These are phyloP conservation scores for Effrenium voratum DNA, from an alignment of 73 alveolate genomes.

Conservation along the genomic window DNA sequence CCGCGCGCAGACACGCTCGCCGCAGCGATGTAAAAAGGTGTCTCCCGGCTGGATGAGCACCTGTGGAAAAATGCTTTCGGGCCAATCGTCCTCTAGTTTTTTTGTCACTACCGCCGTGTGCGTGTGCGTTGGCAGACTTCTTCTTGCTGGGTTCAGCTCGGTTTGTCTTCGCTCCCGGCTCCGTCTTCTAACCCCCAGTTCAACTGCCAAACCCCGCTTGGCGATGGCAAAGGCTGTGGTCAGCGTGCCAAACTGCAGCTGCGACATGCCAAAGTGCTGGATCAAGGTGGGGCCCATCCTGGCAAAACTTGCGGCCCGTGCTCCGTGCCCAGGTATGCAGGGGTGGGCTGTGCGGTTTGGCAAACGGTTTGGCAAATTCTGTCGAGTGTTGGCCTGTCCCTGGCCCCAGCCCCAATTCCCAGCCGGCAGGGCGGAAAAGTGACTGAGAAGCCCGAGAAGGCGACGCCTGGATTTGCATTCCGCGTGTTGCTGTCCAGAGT, in stretches of 20 bases:
- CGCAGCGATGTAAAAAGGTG: no score
- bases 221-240: slow-evolving; percentile 86
- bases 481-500: neutral
- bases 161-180: no score
- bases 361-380: neutral
- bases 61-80: no score
- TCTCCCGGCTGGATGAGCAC: no score
- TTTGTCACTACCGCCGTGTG: no score
- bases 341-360: neutral
- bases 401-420: neutral
- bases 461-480: neutral
- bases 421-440: slow-evolving; percentile 35
- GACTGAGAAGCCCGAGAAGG: slow-evolving; percentile 73
- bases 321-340: neutral
- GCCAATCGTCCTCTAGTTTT: no score
- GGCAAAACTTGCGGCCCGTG: neutral
- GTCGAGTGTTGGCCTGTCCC: neutral
- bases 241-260: slow-evolving; percentile 88
- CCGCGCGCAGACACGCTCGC: no score
- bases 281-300: slow-evolving; percentile 93
- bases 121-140: no score
- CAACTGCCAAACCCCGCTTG: neutral
- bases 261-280: slow-evolving; percentile 87
- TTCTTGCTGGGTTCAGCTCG: no score
- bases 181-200: neutral